Evolutionary conservation across 148 eudicot genomes (phyloP).

Genomic region (Vaccinium corymbosum): DNA sequence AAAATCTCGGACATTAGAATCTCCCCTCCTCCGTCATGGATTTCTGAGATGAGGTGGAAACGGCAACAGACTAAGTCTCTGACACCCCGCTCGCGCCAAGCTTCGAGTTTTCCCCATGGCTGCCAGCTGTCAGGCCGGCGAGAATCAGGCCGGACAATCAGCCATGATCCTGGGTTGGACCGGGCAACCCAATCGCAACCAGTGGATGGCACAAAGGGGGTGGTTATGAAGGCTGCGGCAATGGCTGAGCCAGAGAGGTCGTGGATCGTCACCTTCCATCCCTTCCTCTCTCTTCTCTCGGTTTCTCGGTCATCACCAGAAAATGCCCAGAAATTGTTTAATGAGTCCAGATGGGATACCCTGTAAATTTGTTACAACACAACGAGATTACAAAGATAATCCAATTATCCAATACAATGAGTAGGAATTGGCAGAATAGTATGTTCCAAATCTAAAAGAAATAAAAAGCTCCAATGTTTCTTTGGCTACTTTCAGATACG

Average conservation of each 20-base stretch:
- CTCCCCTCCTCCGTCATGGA: constrained; percentile 43
- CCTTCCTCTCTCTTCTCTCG: constrained; percentile 50
- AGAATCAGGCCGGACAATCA: constrained; percentile 47
- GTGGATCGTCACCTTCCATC: constrained; percentile 63
- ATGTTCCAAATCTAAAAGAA: background rate
- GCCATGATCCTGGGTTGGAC: constrained; percentile 65
- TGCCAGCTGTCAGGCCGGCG: constrained; percentile 54
- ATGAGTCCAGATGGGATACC: constrained; percentile 42
- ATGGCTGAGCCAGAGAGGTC: constrained; percentile 66
- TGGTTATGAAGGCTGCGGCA: constrained; percentile 65
- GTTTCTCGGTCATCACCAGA: constrained; percentile 38
- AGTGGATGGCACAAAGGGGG: constrained; percentile 55
- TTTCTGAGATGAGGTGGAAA: constrained; percentile 45
- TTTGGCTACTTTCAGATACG: background rate
- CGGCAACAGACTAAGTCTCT: constrained; percentile 49
- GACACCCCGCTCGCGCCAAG: constrained; percentile 52
- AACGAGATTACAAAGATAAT: background rate
- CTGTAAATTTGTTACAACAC: constrained; percentile 20
- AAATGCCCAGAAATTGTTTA: constrained; percentile 30
- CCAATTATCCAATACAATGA: background rate
- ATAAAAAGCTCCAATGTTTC: background rate
- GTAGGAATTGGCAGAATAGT: background rate
- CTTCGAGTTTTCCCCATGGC: constrained; percentile 68
- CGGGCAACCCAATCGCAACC: constrained; percentile 61
- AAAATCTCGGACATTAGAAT: constrained; percentile 51